phyloP scores from a whole-genome alignment of 1,284 basidiomycete genomes.

The Sanghuangporus weigelae region DNA sequence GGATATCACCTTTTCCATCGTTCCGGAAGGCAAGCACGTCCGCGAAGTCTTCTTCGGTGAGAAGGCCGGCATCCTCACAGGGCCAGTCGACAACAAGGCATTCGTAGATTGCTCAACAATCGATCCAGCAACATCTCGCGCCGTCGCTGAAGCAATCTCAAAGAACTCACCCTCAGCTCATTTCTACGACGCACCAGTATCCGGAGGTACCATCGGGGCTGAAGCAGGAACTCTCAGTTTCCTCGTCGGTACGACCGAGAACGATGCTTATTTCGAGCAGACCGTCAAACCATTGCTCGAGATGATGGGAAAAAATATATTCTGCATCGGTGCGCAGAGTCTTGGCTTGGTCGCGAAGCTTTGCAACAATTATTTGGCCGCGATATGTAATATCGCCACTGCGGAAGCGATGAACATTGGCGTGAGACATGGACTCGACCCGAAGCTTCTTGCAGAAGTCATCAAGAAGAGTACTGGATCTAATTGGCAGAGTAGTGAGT shows the following conservation, averaged over 20 bases:
- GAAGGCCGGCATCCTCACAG: conserved; percentile 15
- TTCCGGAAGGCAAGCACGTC: conserved; percentile 20
- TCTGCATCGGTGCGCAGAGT: conserved; percentile 17
- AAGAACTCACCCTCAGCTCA: conserved; percentile 10
- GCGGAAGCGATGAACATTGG: conserved; percentile 22
- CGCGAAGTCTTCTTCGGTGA: conserved; percentile 18
- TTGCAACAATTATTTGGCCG: conserved; percentile 21
- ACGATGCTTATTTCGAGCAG: conserved; percentile 9
- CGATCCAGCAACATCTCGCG: conserved; percentile 19
- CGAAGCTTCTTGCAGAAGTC: conserved; percentile 18
- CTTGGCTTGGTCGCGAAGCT: conserved; percentile 21
- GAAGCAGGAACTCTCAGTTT: conserved; percentile 20
- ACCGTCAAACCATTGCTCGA: conserved; percentile 15
- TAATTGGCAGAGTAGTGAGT: conserved; percentile 20
- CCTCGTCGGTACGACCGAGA: conserved; percentile 16
- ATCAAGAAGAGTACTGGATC: conserved; percentile 19
- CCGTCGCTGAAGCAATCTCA: conserved; percentile 19
- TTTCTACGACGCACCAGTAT: conserved; percentile 21
- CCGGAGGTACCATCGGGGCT: conserved; percentile 20
- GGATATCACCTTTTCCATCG: conserved; percentile 19
- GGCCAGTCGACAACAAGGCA: conserved; percentile 12
- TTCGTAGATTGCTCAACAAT: conserved; percentile 21
- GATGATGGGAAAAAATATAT: conserved; percentile 18
- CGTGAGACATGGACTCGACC: conserved; percentile 20
- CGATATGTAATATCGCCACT: conserved; percentile 19